Percentiles rank a stretch among this genome's conserved stretches.
Conservation (phyloP, 495 filamentous ascomycete species). For the Hypoxylon lenormandii region DNA sequence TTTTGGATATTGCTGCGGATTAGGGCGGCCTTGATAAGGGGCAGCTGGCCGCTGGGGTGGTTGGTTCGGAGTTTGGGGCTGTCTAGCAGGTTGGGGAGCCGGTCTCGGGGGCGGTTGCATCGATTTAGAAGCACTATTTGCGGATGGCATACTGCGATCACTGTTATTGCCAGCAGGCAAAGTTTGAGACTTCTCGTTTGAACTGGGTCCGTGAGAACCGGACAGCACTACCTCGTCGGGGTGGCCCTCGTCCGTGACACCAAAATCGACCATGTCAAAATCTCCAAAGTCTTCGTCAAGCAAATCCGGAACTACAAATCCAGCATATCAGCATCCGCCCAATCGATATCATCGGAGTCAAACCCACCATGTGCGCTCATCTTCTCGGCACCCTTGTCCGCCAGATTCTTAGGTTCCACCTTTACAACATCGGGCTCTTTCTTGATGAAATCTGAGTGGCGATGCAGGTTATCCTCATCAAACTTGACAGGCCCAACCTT, state of each 20-base stretch:
- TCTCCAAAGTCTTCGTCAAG: constrained; percentile 56
- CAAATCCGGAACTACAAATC: constrained; percentile 44
- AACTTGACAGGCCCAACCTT: constrained; percentile 76
- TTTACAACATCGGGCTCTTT: constrained; percentile 61
- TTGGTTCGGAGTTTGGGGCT: constrained; percentile 56
- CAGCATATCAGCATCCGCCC: constrained; percentile 51
- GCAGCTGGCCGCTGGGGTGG: constrained; percentile 47
- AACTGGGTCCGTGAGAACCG: constrained; percentile 38
- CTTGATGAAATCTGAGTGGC: constrained; percentile 80
- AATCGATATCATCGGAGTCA: constrained; percentile 48
- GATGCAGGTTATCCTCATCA: constrained; percentile 79
- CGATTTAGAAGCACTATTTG: constrained; percentile 37
- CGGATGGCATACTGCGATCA: constrained; percentile 47
- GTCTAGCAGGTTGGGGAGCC: constrained; percentile 44
- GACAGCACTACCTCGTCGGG: constrained; percentile 73
- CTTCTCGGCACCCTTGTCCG: constrained; percentile 30
- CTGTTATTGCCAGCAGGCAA: constrained; percentile 39
- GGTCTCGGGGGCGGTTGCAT: constrained; percentile 57
- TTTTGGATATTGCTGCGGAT: constrained; percentile 44
- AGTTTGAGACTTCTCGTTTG: constrained; percentile 43
- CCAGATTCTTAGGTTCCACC: constrained; percentile 56
- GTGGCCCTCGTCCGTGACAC: constrained; percentile 66
- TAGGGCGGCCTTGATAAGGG: constrained; percentile 49
- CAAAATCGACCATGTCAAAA: constrained; percentile 81
- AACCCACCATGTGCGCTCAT: constrained; percentile 45